Conservation (phyloP, 2,329 filamentous ascomycete species). For the Xylariaceae sp. region DNA sequence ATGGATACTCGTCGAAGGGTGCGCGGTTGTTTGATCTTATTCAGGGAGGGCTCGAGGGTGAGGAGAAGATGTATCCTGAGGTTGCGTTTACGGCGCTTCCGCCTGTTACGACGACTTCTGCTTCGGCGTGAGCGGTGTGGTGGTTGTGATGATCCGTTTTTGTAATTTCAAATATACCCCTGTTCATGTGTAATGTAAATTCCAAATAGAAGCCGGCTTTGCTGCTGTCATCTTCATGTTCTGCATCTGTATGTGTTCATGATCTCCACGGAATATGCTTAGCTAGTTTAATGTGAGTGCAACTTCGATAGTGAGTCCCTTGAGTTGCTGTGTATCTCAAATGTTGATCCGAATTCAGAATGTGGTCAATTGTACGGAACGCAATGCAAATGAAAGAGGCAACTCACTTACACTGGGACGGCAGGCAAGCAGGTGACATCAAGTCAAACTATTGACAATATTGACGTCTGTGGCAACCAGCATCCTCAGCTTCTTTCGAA, state of each 20-base stretch:
- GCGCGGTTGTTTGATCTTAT: conserved; percentile 20
- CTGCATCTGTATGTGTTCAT: not conserved
- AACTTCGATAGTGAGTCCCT: not conserved
- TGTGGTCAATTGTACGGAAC: not conserved
- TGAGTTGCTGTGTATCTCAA: not conserved
- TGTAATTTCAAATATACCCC: not conserved
- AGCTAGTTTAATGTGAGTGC: not conserved
- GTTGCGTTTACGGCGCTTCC: conserved; percentile 17
- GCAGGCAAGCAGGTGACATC: not conserved
- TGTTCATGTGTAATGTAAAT: not conserved
- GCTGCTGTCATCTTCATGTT: not conserved
- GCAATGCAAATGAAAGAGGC: not conserved
- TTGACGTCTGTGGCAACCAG: not conserved
- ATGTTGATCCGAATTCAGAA: too few relatives aligned
- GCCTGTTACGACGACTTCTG: not conserved
- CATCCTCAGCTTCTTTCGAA: too few relatives aligned
- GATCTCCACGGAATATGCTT: not conserved
- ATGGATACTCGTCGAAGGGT: conserved; percentile 15
- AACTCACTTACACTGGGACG: not conserved
- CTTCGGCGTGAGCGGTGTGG: not conserved
- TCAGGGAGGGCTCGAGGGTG: conserved; percentile 17
- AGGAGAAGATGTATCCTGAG: conserved; percentile 17
- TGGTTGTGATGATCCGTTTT: not conserved
- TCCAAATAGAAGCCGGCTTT: not conserved
- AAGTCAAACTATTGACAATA: not conserved